Evolutionary conservation across 371 early-diverging fungal species (phyloP), one percentile per base, ranked within the genome.

Genomic region (Actinomucor elegans): DNA sequence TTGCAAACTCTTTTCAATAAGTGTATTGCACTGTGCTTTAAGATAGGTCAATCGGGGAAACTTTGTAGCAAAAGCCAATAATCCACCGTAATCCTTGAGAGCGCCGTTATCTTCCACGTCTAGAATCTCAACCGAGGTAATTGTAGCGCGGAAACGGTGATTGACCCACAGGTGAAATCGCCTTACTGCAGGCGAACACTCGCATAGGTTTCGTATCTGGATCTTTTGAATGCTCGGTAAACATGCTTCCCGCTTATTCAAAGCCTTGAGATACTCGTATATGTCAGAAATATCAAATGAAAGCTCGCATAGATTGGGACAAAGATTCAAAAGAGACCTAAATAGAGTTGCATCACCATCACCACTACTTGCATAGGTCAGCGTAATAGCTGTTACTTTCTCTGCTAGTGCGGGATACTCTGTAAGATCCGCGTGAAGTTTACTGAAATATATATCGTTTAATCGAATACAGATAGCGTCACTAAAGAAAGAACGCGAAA

Each of bases 91-190:
- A 5, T 45, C 36, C 14, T 47, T 31, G 10, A 55, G 24, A 5
- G 55, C 46, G 21, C 32, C 47, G 21, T 55, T 47, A 0, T 31
- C 26, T 14, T 40, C 41, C 17, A 47, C 24, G 31, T 46, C 47
- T 15, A 23, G 17, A 5, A 55, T 32, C 11, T 55, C 48, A 14
- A 55, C 5, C 2, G 23, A 18, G 11, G 47, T 47, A n/a, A 55
- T 55, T 0, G 55, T 47, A 12, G 23, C 7, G 12, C 48, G 37
- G 26, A 47, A 55, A 15, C 47, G 31, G n/a, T 38, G 40, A 14
- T 46, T 38, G 23, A 55, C 32, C 47, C 55, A 46, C 3, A 55
- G 12, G 20, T 55, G 40, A 26, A 55, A 55, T 2, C 47, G 12
- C 26, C 47, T 14, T 5, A 55, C 40, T 3, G 46, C 55, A 7